Conservation (phyloP, 192 early-diverging fungal genomes). For the Diversispora epigaea region DNA sequence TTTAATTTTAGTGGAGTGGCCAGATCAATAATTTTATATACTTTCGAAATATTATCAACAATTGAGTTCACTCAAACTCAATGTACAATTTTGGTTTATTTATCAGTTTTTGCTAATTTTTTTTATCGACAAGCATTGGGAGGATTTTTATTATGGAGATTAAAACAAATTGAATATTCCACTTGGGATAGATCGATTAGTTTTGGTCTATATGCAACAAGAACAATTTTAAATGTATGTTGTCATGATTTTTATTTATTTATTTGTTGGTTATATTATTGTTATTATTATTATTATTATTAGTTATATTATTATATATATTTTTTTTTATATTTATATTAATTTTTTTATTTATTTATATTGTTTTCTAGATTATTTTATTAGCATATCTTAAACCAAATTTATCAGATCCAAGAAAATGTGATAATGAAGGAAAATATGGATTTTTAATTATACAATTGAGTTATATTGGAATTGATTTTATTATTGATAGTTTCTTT, state of each 20-base stretch:
- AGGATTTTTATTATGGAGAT: constrained; percentile 27
- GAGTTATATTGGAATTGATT: not conserved
- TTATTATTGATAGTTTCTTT: constrained; percentile 14
- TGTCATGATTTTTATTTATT: no score
- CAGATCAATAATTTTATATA: not conserved
- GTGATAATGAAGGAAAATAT: not conserved
- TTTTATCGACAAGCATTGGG: constrained; percentile 13
- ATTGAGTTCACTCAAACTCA: not conserved
- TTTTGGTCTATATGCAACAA: not conserved
- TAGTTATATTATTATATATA: no score
- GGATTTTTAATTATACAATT: not conserved
- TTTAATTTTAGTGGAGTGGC: constrained; percentile 20
- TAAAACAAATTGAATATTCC: constrained; percentile 27
- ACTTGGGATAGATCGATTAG: constrained; percentile 16
- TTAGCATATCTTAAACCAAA: not conserved
- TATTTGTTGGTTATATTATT: no score
- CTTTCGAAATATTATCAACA: not conserved
- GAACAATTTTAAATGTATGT: constrained; percentile 21
- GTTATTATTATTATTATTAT: no score
- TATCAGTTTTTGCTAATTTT: constrained; percentile 1
- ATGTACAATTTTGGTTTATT: not conserved
- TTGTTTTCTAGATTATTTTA: no score
- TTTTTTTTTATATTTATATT: no score
- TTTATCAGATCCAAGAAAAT: not conserved
- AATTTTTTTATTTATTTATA: no score